These are phyloP conservation scores for Ganoderma resinaceum DNA, from an alignment of 1,284 basidiomycete species.

Conservation along the genomic window DNA sequence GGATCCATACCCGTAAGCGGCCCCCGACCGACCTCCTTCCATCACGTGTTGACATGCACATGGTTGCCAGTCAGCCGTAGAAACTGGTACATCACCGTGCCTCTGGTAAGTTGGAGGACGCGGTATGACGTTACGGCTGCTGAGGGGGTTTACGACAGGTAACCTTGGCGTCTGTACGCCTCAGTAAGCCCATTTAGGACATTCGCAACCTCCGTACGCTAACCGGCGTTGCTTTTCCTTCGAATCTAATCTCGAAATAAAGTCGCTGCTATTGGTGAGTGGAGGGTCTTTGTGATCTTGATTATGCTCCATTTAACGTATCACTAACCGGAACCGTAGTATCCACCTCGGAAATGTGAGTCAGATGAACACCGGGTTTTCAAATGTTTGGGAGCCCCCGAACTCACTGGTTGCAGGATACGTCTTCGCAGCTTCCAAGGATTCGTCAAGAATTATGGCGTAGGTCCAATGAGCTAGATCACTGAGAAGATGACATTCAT, in stretches of 20 bases:
- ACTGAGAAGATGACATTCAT: not conserved
- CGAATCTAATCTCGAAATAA: not conserved
- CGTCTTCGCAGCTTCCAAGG: conserved; percentile 36
- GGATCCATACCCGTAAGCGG: conserved; percentile 22
- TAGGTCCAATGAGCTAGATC: conserved; percentile 7
- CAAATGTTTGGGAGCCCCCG: not conserved
- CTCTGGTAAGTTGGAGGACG: conserved; percentile 15
- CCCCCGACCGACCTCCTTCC: not conserved
- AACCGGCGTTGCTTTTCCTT: not conserved
- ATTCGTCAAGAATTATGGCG: conserved; percentile 35
- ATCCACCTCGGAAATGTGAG: conserved; percentile 44
- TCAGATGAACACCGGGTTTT: not conserved
- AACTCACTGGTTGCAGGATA: conserved; percentile 21
- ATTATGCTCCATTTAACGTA: not conserved
- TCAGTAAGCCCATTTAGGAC: conserved; percentile 9
- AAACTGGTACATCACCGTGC: conserved; percentile 24
- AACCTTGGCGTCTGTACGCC: conserved; percentile 10
- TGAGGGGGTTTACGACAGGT: conserved; percentile 2
- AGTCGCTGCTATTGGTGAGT: conserved; percentile 7
- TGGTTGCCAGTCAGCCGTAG: conserved; percentile 17
- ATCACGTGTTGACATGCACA: not conserved
- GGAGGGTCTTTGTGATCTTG: not conserved
- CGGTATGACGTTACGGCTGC: not conserved
- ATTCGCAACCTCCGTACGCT: not conserved
- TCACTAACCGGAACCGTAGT: conserved; percentile 27